These are phyloP conservation scores for Apiospora saccharicola DNA, from an alignment of 2,329 filamentous ascomycete species.

Conservation along the genomic window DNA sequence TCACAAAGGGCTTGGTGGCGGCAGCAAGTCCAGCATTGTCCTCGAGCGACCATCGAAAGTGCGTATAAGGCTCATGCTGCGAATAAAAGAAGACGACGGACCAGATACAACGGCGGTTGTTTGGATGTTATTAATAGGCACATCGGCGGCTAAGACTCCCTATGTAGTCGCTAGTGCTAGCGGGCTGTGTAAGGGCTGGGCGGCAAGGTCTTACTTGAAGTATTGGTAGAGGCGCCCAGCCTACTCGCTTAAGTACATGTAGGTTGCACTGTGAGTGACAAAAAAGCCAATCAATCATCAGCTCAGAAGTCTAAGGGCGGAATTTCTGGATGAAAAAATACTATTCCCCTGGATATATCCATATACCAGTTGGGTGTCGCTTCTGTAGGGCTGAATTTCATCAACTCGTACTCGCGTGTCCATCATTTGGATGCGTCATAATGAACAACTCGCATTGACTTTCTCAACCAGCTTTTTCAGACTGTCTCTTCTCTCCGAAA, in stretches of 20 bases:
- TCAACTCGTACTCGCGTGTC: not conserved
- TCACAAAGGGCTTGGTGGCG: conserved; percentile 26
- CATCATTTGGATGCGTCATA: not conserved
- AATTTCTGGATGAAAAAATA: not conserved
- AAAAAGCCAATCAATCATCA: not conserved
- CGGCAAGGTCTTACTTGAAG: not conserved
- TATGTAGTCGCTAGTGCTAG: not conserved
- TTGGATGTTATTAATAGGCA: conserved; percentile 1
- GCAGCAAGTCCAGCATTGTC: conserved; percentile 28
- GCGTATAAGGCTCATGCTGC: conserved; percentile 25
- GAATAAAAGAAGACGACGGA: not conserved
- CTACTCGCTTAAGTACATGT: not conserved
- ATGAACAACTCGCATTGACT: not conserved
- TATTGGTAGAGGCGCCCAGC: not conserved
- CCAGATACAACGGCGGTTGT: not conserved
- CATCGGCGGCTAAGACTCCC: not conserved
- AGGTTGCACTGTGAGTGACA: too few relatives aligned
- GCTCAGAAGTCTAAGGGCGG: not conserved
- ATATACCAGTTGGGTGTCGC: not conserved
- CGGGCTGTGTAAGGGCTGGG: not conserved
- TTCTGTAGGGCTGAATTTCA: not conserved
- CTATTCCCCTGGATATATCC: not conserved
- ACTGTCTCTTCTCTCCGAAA: not conserved
- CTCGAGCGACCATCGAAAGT: conserved; percentile 26
- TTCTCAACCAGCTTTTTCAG: not conserved